Percentiles rank a stretch among this genome's conserved stretches.
Evolutionary conservation across 1,139 yeast species (phyloP).

Genomic region (Lodderomyces jiufengensis): DNA sequence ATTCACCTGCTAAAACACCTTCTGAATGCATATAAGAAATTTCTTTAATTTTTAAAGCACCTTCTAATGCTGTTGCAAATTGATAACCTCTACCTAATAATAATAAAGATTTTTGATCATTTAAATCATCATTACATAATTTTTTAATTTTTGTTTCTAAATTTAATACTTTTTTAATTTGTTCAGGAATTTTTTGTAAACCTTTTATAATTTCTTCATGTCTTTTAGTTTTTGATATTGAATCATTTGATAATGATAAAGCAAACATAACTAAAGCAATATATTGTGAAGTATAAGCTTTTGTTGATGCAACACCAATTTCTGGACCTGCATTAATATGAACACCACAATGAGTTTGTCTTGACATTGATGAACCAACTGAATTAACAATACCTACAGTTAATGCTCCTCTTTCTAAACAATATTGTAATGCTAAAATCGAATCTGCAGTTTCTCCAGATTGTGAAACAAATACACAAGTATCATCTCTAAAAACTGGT

Average conservation of each 20-base stretch:
- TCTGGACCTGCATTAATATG: conserved; percentile 99
- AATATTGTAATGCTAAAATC: conserved; percentile 93
- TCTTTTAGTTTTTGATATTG: conserved; percentile 71
- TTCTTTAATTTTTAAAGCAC: conserved; percentile 97
- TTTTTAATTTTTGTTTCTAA: conserved; percentile 72
- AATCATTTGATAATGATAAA: conserved; percentile 85
- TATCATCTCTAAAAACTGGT: conserved; percentile 97
- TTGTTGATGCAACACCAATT: conserved; percentile 99
- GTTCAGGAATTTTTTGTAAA: conserved; percentile 77
- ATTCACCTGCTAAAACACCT: conserved; percentile 98
- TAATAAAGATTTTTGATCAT: conserved; percentile 80
- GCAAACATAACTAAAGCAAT: conserved; percentile 98
- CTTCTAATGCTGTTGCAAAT: conserved; percentile 95
- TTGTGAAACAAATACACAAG: conserved; percentile 96
- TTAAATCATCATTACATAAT: conserved; percentile 69
- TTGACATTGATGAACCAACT: conserved; percentile 94
- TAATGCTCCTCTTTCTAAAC: conserved; percentile 94
- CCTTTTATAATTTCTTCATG: conserved; percentile 87
- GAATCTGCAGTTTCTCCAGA: conserved; percentile 99
- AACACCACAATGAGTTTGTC: conserved; percentile 98
- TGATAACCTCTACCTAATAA: conserved; percentile 97
- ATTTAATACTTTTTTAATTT: conserved; percentile 71
- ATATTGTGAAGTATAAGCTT: conserved; percentile 97
- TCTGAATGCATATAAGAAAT: conserved; percentile 99
- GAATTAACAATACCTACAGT: conserved; percentile 93